These are phyloP conservation scores for Pleurotus eryngii DNA, from an alignment of 768 basidiomycete genomes.

Conservation along the genomic window DNA sequence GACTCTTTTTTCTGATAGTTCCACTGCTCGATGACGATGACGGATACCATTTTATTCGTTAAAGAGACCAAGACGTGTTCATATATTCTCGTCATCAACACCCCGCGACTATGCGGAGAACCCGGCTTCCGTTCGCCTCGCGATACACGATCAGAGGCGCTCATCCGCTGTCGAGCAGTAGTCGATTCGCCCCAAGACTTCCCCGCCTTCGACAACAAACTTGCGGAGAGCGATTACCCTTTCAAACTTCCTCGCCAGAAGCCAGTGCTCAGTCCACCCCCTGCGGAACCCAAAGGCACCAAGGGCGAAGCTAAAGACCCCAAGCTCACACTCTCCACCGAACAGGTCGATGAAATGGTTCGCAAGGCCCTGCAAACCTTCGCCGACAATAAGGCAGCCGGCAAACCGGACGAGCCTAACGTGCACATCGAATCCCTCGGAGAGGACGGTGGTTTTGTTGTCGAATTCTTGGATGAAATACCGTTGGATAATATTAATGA, in stretches of 20 bases:
- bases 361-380: conserved; percentile 26
- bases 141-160: conserved; percentile 61
- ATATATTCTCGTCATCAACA: conserved; percentile 92
- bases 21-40: conserved; percentile 93
- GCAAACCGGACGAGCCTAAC: conserved; percentile 15
- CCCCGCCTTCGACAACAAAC: conserved; percentile 20
- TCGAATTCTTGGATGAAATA: conserved; percentile 44
- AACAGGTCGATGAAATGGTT: conserved; percentile 15
- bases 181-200: conserved; percentile 35
- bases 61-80: conserved; percentile 93
- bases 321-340: neutral
- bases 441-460: conserved; percentile 38
- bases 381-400: conserved; percentile 16
- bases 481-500: conserved; percentile 34
- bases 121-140: conserved; percentile 85
- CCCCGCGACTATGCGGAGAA: conserved; percentile 89
- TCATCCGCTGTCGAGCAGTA: conserved; percentile 79
- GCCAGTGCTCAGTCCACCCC: conserved; percentile 42
- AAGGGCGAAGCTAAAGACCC: conserved; percentile 8
- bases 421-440: conserved; percentile 39
- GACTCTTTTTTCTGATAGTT: conserved; percentile 49
- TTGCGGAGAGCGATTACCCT: conserved; percentile 56
- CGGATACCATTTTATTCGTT: conserved; percentile 86
- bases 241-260: conserved; percentile 47
- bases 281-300: conserved; percentile 15